These are phyloP conservation scores for Trametes punicea DNA, from an alignment of 768 basidiomycete species.

Conservation along the genomic window DNA sequence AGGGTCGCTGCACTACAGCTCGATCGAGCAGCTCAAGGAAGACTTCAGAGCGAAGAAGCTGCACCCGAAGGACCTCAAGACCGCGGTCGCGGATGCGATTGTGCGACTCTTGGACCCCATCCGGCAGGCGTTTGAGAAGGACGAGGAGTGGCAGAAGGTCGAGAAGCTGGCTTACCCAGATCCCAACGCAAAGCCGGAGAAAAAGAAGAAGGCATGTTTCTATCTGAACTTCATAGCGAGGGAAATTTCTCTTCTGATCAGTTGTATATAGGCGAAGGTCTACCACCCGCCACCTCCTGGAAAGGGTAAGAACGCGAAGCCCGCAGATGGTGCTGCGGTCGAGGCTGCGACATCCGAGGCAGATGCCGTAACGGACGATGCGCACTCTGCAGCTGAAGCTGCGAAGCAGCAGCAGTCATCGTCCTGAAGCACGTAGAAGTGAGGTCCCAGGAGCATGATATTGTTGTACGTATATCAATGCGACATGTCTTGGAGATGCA, in stretches of 20 bases:
- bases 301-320: constrained; percentile 58
- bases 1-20: constrained; percentile 70
- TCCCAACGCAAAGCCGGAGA: constrained; percentile 56
- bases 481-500: not conserved
- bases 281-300: constrained; percentile 84
- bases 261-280: constrained; percentile 42
- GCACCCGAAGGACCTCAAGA: constrained; percentile 90
- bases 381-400: constrained; percentile 5
- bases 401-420: constrained; percentile 7
- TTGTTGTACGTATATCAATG: constrained; percentile 2
- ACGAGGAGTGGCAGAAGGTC: constrained; percentile 76
- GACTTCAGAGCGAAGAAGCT: constrained; percentile 76
- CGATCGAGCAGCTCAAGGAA: constrained; percentile 60
- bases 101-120: constrained; percentile 77
- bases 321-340: constrained; percentile 23
- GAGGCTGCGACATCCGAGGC: not conserved
- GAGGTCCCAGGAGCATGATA: not conserved
- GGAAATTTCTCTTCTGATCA: not conserved
- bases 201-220: constrained; percentile 51
- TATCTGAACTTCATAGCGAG: not conserved
- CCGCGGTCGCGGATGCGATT: constrained; percentile 69
- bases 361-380: not conserved
- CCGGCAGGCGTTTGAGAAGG: constrained; percentile 68
- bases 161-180: constrained; percentile 84
- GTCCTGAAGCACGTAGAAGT: not conserved